Base-by-base conservation (phyloP, 1,284 basidiomycete species). In the Lignosus rhinocerotis region DNA sequence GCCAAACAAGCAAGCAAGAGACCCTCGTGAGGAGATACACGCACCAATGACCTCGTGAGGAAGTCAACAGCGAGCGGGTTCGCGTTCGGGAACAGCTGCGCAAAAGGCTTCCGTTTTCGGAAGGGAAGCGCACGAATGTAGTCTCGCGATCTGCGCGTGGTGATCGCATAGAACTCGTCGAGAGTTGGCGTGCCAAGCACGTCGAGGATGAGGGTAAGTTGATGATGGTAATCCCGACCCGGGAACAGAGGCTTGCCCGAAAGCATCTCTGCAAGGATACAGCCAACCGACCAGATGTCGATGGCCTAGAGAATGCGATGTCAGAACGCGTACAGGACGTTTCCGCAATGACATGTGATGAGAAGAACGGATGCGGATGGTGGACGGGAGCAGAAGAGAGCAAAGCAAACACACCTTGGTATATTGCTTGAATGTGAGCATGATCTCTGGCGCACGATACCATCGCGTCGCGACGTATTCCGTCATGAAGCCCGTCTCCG, bases 181-280 rank as follows among this genome's bases (percentile, higher is more conserved):
- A 95, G 77, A 1, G 90, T 90, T 0, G 94, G 94, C 14, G 94
- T 96, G n/a, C 94, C 94, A 10, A 96, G 85, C 4, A 96, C 92
- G 67, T 96, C 92, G 59, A 97, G 81, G 68, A 96, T 96, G 56
- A 96, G 83, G 6, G 88, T 89, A 31, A 98, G 83, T 68, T 98
- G 96, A 69, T 98, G 92, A 75, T 98, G 96, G 73, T 95, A 98
- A 76, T 98, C 96, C 19, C 94, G 86, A 14, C 96, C 96, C 0
- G 96, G 96, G 81, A 98, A 98, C 16, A 98, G 81, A 0, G 96
- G 95, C 68, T 94, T 92, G 21, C 94, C 92, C 3, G 87, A 91
- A 6, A 98, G 80, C 95, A 98, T 98, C 78, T 98, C 96, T 2
- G 94, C 96, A 33, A 98, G 83, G 71, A 98, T 97, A 72, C 96